These are phyloP conservation scores for Candida oleophila DNA, from an alignment of 805 yeast species.

Conservation along the genomic window DNA sequence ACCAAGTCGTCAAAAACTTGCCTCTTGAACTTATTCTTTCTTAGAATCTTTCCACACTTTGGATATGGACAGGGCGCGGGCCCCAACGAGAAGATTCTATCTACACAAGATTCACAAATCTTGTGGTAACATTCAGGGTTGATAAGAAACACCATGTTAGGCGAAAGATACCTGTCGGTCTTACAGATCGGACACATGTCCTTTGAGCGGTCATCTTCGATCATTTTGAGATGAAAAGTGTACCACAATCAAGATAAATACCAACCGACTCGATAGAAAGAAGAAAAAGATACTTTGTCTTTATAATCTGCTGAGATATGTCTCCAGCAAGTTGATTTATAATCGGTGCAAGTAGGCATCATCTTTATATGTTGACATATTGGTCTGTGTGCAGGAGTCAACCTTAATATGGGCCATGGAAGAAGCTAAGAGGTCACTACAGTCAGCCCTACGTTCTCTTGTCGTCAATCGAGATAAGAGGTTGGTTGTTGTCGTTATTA, in stretches of 20 bases:
- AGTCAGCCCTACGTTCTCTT: no score
- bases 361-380: not conserved
- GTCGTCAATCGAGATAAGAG: no score
- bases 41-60: constrained; percentile 79
- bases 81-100: constrained; percentile 88
- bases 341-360: not conserved
- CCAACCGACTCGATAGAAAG: no score
- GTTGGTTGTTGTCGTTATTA: no score
- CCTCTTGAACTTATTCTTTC: constrained; percentile 87
- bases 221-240: no score
- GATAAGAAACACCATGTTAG: constrained; percentile 86
- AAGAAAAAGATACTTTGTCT: no score
- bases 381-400: not conserved
- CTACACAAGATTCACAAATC: constrained; percentile 96
- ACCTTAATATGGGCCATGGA: no score
- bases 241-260: no score
- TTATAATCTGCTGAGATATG: not conserved
- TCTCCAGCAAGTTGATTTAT: not conserved
- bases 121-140: constrained; percentile 98
- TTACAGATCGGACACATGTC: constrained; percentile 98
- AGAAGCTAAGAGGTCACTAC: no score
- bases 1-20: constrained; percentile 89
- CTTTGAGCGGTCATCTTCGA: constrained; percentile 48
- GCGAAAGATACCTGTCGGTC: constrained; percentile 89
- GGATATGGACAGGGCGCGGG: constrained; percentile 98